A percentile compares a stretch with the other conserved stretches of the same genome.
These are phyloP conservation scores for Vigna reflexopilosa DNA, from an alignment of 306 rosid genomes.

Conservation along the genomic window DNA sequence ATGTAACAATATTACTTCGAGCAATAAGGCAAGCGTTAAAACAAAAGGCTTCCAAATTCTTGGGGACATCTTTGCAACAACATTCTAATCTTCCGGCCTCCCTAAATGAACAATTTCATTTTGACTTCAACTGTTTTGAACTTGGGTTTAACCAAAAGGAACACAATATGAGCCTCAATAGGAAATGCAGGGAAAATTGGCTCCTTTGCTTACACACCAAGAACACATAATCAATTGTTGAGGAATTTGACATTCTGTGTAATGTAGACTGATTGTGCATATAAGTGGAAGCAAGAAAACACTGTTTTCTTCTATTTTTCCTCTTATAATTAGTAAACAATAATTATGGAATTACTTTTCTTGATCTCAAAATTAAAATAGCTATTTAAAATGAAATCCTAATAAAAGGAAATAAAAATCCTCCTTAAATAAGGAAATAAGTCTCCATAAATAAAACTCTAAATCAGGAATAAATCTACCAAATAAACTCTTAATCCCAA, in stretches of 20 bases:
- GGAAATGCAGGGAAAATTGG: background rate
- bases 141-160: constrained; percentile 12
- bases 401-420: no score
- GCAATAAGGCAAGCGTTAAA: constrained; percentile 14
- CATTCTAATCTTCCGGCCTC: background rate
- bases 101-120: background rate
- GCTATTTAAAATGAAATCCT: no score
- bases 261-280: background rate
- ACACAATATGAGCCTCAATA: background rate
- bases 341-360: no score
- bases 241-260: constrained; percentile 8
- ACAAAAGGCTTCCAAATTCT: constrained; percentile 1
- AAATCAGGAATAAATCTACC: no score
- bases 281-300: background rate
- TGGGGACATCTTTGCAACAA: constrained; percentile 9
- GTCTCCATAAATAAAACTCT: no score
- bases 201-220: constrained; percentile 3
- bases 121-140: constrained; percentile 5
- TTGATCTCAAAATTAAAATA: no score
- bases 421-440: no score
- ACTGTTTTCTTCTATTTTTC: background rate
- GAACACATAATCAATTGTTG: background rate
- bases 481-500: no score
- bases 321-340: background rate
- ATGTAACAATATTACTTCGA: constrained; percentile 19